These are phyloP conservation scores for Gracilaria domingensis DNA, from an alignment of 23 red algal genomes.

Conservation along the genomic window DNA sequence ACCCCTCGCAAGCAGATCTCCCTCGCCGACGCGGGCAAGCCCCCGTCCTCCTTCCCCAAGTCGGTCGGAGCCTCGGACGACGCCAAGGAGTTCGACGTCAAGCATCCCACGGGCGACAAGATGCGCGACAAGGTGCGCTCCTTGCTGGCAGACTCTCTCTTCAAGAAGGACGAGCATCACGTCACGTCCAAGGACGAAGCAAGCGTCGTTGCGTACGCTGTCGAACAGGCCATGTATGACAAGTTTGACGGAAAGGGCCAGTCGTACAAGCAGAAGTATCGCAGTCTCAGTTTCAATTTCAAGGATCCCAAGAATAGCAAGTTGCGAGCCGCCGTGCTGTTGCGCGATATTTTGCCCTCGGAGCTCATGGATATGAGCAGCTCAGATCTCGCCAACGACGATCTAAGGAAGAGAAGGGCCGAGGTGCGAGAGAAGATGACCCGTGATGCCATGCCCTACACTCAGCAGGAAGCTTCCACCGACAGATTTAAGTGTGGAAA, in stretches of 20 bases:
- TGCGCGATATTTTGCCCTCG: conserved; percentile 59
- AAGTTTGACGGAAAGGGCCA: conserved; percentile 49
- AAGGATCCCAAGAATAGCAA: conserved; percentile 89
- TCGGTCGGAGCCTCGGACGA: background rate
- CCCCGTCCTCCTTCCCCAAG: conserved; percentile 14
- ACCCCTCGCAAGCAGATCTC: background rate
- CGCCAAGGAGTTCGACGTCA: conserved; percentile 44
- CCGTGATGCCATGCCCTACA: conserved; percentile 79
- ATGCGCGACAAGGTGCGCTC: conserved; percentile 84
- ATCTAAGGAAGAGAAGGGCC: conserved; percentile 69
- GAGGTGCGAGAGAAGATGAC: conserved; percentile 80
- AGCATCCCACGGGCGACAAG: conserved; percentile 65
- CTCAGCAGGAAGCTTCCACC: conserved; percentile 73
- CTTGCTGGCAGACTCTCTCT: conserved; percentile 69
- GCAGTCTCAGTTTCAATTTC: conserved; percentile 88
- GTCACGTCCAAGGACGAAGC: conserved; percentile 28
- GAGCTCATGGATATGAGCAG: conserved; percentile 83
- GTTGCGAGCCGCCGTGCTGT: conserved; percentile 70
- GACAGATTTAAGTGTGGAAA: conserved; percentile 98
- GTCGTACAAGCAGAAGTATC: conserved; percentile 86
- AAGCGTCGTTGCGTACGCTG: conserved; percentile 52
- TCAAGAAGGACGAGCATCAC: conserved; percentile 45
- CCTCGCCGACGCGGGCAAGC: background rate
- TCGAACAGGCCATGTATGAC: conserved; percentile 78
- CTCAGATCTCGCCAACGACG: conserved; percentile 88